phyloP scores from a whole-genome alignment of 202 grass and related monocot genomes.

The Brachypodium distachyon region DNA sequence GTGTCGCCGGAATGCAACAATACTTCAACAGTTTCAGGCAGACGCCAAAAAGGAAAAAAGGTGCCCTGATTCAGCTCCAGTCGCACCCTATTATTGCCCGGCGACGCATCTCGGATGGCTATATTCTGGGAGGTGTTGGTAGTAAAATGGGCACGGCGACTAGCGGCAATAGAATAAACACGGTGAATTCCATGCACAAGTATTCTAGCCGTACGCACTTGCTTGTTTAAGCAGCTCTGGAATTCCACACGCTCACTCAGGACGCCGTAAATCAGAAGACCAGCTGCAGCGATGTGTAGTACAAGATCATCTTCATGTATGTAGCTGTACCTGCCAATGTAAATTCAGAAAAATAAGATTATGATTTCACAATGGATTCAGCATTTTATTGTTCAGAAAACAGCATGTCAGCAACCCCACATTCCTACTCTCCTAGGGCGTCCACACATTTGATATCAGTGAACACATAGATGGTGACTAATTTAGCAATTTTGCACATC shows the following conservation, averaged over 20 bases:
- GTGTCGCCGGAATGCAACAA: too few relatives aligned
- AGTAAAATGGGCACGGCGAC: not conserved
- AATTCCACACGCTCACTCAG: too few relatives aligned
- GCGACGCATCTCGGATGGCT: not conserved
- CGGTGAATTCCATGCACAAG: not conserved
- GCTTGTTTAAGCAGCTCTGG: not conserved
- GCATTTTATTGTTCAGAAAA: not conserved
- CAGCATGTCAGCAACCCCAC: too few relatives aligned
- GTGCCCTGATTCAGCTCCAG: not conserved
- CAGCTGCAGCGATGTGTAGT: not conserved
- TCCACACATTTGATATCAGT: too few relatives aligned
- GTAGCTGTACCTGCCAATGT: constrained; percentile 46
- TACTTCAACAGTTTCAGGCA: too few relatives aligned
- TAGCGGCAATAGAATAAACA: not conserved
- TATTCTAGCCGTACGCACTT: not conserved
- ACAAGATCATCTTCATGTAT: constrained; percentile 70
- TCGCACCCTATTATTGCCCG: not conserved
- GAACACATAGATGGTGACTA: too few relatives aligned
- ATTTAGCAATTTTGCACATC: too few relatives aligned
- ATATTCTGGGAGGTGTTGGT: not conserved
- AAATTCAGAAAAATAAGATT: not conserved
- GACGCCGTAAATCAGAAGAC: too few relatives aligned
- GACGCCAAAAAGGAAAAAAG: too few relatives aligned
- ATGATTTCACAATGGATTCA: too few relatives aligned
- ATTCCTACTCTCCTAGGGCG: too few relatives aligned